Evolutionary conservation across 306 rosid genomes (phyloP).

Genomic region (Sesbania bispinosa): DNA sequence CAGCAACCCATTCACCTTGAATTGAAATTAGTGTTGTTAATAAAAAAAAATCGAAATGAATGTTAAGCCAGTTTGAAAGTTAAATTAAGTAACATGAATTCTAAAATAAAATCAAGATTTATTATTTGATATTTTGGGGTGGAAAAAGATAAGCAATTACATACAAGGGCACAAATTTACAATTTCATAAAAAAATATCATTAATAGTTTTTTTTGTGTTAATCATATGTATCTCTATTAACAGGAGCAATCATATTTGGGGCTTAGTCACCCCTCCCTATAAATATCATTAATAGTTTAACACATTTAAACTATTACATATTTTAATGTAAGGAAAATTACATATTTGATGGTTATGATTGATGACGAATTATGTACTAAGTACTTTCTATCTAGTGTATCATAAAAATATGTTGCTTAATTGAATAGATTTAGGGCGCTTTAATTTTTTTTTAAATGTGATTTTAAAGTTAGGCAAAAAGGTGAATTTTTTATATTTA

Average conservation of each 20-base stretch:
- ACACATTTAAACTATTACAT: neutral
- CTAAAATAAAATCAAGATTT: neutral
- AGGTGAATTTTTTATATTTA: too few species aligned
- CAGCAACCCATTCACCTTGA: slow-evolving; percentile 67
- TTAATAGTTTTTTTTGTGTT: too few species aligned
- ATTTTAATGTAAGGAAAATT: neutral
- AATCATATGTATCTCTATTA: too few species aligned
- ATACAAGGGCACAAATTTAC: neutral
- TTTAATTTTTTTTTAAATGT: too few species aligned
- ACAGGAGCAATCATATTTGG: too few species aligned
- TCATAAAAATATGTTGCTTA: too few species aligned
- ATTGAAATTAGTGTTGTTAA: neutral
- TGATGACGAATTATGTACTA: neutral
- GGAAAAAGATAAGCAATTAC: neutral
- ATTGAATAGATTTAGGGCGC: too few species aligned
- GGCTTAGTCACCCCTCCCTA: too few species aligned
- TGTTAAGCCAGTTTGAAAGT: neutral
- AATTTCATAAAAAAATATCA: neutral
- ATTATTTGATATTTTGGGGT: neutral
- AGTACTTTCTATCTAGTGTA: too few species aligned
- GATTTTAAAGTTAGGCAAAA: too few species aligned
- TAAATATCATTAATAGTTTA: too few species aligned
- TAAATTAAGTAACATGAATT: neutral
- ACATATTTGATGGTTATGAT: neutral
- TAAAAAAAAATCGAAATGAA: neutral